Evolutionary conservation across 371 early-diverging fungal genomes (phyloP).

Genomic region (Circinella umbellata): DNA sequence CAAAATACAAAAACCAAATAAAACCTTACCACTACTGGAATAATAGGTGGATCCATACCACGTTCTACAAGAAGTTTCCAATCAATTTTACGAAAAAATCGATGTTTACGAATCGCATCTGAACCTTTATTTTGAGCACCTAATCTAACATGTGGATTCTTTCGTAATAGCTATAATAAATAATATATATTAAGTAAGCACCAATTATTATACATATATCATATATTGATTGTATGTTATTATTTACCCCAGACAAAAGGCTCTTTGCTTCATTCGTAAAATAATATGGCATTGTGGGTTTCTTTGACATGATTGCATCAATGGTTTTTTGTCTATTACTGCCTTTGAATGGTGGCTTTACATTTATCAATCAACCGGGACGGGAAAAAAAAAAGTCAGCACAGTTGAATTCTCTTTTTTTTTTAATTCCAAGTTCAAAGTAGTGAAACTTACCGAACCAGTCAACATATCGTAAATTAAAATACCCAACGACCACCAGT

Average conservation of each 20-base stretch:
- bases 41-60: slow-evolving; percentile 76
- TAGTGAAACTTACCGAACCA: slow-evolving; percentile 59
- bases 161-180: slow-evolving; percentile 63
- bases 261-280: slow-evolving; percentile 71
- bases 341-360: slow-evolving; percentile 76
- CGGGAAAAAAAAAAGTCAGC: background rate
- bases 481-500: slow-evolving; percentile 96
- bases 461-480: slow-evolving; percentile 90
- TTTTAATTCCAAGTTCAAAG: background rate
- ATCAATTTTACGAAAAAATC: slow-evolving; percentile 87
- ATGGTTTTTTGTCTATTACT: slow-evolving; percentile 79
- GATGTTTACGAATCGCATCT: slow-evolving; percentile 82
- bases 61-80: slow-evolving; percentile 74
- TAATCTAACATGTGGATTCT: slow-evolving; percentile 74
- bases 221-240: too few species aligned
- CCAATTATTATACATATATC: too few species aligned
- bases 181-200: too few species aligned
- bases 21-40: slow-evolving; percentile 69
- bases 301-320: slow-evolving; percentile 78
- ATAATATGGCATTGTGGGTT: slow-evolving; percentile 75
- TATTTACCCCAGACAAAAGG: slow-evolving; percentile 47
- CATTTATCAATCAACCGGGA: background rate
- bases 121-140: slow-evolving; percentile 72
- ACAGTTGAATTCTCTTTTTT: background rate
- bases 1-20: background rate